Evolutionary conservation across 2,329 filamentous ascomycete genomes (phyloP).

Genomic region (Ophiocordyceps australis): DNA sequence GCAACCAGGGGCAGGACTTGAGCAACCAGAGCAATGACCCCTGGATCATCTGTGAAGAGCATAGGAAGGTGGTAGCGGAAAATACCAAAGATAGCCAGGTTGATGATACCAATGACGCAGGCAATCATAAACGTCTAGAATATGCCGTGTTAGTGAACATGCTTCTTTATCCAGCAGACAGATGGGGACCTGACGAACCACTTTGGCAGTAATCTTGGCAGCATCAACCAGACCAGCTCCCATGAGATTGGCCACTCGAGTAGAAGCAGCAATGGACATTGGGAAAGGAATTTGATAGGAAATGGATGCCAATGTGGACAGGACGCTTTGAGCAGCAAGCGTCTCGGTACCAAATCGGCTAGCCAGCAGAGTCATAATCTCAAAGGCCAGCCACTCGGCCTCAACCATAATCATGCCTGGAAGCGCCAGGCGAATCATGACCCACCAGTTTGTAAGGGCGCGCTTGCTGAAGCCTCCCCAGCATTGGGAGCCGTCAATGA

Average conservation of each 20-base stretch:
- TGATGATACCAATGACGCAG: constrained; percentile 58
- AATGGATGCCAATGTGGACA: constrained; percentile 60
- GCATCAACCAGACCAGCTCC: constrained; percentile 69
- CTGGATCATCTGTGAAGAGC: constrained; percentile 58
- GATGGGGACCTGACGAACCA: constrained; percentile 28
- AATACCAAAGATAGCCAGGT: constrained; percentile 49
- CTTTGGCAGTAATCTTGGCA: constrained; percentile 63
- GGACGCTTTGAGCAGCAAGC: constrained; percentile 74
- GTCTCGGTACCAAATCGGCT: constrained; percentile 63
- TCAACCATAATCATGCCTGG: constrained; percentile 89
- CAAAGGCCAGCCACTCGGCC: constrained; percentile 85
- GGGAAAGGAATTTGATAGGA: constrained; percentile 90
- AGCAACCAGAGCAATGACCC: constrained; percentile 51
- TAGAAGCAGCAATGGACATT: constrained; percentile 73
- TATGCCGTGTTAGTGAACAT: not conserved
- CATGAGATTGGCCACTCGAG: constrained; percentile 80
- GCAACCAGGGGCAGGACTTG: constrained; percentile 63
- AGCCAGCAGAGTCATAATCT: constrained; percentile 70
- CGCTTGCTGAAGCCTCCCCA: constrained; percentile 65
- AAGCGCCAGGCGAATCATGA: constrained; percentile 71
- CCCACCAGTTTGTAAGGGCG: constrained; percentile 57
- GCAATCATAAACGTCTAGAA: constrained; percentile 41
- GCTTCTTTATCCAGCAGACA: constrained; percentile 1
- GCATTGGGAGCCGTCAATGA: constrained; percentile 57
- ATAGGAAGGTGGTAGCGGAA: constrained; percentile 58